These are phyloP conservation scores for Pontederia crassipes DNA, from an alignment of 176 grass and related monocot species.

Conservation along the genomic window DNA sequence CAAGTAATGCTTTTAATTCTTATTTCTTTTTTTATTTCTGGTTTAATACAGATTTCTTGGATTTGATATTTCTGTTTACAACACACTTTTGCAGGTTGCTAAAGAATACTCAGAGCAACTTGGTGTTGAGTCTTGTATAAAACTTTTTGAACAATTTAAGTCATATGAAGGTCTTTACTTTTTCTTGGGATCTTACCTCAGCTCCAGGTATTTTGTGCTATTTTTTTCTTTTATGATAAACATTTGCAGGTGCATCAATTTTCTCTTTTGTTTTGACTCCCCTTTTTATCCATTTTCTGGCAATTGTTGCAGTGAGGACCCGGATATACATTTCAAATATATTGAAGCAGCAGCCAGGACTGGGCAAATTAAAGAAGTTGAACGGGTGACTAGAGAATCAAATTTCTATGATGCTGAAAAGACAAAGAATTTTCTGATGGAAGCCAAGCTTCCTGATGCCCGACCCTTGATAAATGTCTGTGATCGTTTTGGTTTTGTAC, in stretches of 20 bases:
- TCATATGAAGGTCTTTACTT: constrained; percentile 96
- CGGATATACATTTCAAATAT: constrained; percentile 91
- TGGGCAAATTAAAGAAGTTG: constrained; percentile 94
- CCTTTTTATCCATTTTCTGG: constrained; percentile 12
- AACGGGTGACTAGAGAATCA: constrained; percentile 91
- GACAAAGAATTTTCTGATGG: constrained; percentile 93
- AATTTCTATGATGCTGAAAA: constrained; percentile 89
- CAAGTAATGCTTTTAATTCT: constrained; percentile 34
- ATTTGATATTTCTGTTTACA: neutral
- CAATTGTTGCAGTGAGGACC: constrained; percentile 51
- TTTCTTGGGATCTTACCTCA: constrained; percentile 90
- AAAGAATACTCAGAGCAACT: constrained; percentile 84
- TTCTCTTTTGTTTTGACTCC: constrained; percentile 28
- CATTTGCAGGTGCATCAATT: constrained; percentile 10
- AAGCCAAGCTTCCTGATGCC: constrained; percentile 87
- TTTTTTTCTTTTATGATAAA: constrained; percentile 3
- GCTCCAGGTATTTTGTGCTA: constrained; percentile 54
- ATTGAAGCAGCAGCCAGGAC: constrained; percentile 91
- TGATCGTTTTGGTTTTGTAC: constrained; percentile 89
- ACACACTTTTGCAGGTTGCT: constrained; percentile 35
- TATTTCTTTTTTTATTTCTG: neutral
- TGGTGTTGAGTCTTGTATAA: constrained; percentile 71
- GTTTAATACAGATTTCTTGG: neutral
- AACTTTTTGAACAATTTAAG: constrained; percentile 96
- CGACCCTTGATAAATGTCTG: constrained; percentile 87